Evolutionary conservation across 2,329 filamentous ascomycete genomes (phyloP), one percentile per base, ranked within the genome.

Genomic region (Pseudogymnoascus sp.): DNA sequence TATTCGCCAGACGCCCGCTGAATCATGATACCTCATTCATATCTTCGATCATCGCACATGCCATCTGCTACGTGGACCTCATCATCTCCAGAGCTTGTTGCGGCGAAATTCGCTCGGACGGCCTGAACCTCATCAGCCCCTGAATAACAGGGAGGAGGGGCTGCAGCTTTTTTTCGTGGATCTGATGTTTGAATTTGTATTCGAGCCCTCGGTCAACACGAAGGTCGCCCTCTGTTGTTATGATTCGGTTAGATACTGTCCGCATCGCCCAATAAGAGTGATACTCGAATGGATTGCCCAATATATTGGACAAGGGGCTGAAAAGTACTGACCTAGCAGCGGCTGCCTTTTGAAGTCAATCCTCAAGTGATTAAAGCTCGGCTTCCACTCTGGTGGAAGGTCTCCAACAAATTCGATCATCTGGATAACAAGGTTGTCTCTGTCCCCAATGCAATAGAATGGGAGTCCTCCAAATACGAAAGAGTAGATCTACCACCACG

Each of bases 381-480:
- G n/a, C 47, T 66, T 26, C 65, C 65, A 67, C 37, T 67, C 65
- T 6, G 8, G 16, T n/a, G 65, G 65, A 18, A 67, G 29, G 6
- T 37, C n/a, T 31, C 45, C 64, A 7, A 64, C 23, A 23, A 67
- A 63, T 14, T 59, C 39, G 8, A 64, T 66, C 65, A 67, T 67
- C 16, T 60, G 42, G 5, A 31, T 60, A 18, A 67, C 45, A 16
- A 64, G 47, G 18, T 8, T 61, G 12, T 47, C 60, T 36, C 36
- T 37, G 14, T 59, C 47, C 12, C 57, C 60, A 3, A 64, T 18
- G 31, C 21, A 60, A 16, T 36, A 39, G 31, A 66, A 66, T 12
- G 65, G 64, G 8, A 31, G 47, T 14, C 26, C 34, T 23, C 29
- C 62, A 18, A 67, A 66, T 21, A 66, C 34, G n/a, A 64, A 59